These are phyloP conservation scores for Mortierella sp. DNA, from an alignment of 371 early-diverging fungal genomes.

Conservation along the genomic window DNA sequence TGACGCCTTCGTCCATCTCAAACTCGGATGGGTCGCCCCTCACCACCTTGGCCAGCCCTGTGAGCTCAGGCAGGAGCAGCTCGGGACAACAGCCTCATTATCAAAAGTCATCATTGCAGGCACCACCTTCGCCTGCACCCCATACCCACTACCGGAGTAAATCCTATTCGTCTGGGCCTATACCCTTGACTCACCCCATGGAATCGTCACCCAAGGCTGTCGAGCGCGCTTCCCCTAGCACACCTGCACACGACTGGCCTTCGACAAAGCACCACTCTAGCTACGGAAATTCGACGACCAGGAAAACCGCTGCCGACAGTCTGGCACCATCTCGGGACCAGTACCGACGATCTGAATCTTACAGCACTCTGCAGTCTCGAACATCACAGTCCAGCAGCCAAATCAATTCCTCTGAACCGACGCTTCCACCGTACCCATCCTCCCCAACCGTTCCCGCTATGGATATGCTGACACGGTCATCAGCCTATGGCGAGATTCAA, in stretches of 20 bases:
- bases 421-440: neutral
- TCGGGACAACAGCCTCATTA: conserved; percentile 41
- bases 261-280: conserved; percentile 30
- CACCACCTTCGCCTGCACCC: conserved; percentile 42
- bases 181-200: conserved; percentile 35
- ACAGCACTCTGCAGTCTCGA: conserved; percentile 31
- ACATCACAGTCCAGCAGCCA: conserved; percentile 12
- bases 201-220: conserved; percentile 25
- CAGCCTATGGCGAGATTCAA: neutral
- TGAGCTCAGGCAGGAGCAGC: conserved; percentile 47
- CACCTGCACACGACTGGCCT: conserved; percentile 15
- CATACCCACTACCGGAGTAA: conserved; percentile 35
- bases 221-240: conserved; percentile 18
- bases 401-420: neutral
- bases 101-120: conserved; percentile 30
- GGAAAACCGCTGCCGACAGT: conserved; percentile 19
- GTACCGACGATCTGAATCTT: conserved; percentile 46
- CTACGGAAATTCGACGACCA: conserved; percentile 15
- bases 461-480: conserved; percentile 16
- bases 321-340: conserved; percentile 24
- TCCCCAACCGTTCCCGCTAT: neutral
- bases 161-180: conserved; percentile 53
- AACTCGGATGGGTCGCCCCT: conserved; percentile 48
- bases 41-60: conserved; percentile 45
- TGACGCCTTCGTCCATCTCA: conserved; percentile 51